Base-by-base conservation (phyloP, 2,329 filamentous ascomycete species). In the Ciborinia camelliae region DNA sequence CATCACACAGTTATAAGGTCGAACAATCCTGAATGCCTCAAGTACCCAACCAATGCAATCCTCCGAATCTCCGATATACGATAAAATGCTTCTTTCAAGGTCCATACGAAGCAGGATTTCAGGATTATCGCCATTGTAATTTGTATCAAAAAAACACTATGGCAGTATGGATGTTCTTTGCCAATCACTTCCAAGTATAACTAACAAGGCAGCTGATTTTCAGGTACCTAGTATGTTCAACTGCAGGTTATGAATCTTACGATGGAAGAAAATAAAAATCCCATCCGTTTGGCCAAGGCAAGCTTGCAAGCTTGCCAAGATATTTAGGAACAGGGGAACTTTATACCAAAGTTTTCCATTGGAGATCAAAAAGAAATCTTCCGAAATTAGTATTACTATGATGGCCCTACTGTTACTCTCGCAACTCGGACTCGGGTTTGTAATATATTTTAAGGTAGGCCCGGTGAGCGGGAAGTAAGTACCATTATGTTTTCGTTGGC, bases 401-500 rank as follows among this genome's bases (percentile, higher is more conserved):
- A 35, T 4, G 32, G 4, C 4, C 32, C 32, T 35, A 55, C 35
- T 18, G 52, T 55, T 41, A 55, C 52, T 39, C 30, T 32, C 20
- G 14, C 28, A 18, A n/a, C 35, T 55, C 23, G 52, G 35, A 39
- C 35, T 41, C 35, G 26, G 52, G 41, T 26, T 39, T 41, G 18
- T 37, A 5, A 39, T 23, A 23, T 26, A 26, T 37, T 12, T 39
- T 23, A 18, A 23, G 37, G 32, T 54, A 12, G 20, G 32, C 23
- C 23, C 23, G 5, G 51, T 39, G 18, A 39, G 51, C n/a, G n/a
- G n/a, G n/a, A 37, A 37, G 32, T 53, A 53, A 37, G 51, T 54
- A 18, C n/a, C 32, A 41, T 55, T 35, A 55, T 55, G 37, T 55
- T 28, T 55, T 55, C 52, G 35, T 55, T 55, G 52, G 52, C 35